Evolutionary conservation across 768 basidiomycete genomes (phyloP).

Genomic region (Fistulinella prunicolor): DNA sequence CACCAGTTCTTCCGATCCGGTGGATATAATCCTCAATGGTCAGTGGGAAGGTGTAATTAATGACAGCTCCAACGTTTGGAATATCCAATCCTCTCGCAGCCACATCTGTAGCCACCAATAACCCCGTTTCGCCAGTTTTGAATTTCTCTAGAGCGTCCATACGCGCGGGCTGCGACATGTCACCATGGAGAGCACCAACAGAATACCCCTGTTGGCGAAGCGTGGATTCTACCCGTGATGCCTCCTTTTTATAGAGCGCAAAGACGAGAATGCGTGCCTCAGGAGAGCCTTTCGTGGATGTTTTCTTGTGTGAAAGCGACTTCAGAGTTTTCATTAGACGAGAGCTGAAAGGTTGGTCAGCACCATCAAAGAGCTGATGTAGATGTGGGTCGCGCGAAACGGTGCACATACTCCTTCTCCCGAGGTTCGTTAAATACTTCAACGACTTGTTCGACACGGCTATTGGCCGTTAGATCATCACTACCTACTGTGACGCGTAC

Average conservation of each 20-base stretch:
- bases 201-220: conserved; percentile 71
- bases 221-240: conserved; percentile 81
- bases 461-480: conserved; percentile 93
- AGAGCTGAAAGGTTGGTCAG: conserved; percentile 38
- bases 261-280: conserved; percentile 85
- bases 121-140: conserved; percentile 71
- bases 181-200: conserved; percentile 85
- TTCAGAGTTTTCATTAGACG: conserved; percentile 59
- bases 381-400: neutral
- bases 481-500: conserved; percentile 92
- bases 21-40: conserved; percentile 94
- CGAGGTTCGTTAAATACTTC: conserved; percentile 86
- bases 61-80: conserved; percentile 88
- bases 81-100: conserved; percentile 97
- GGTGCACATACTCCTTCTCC: conserved; percentile 73
- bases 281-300: conserved; percentile 41
- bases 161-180: conserved; percentile 81
- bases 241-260: conserved; percentile 97
- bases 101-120: conserved; percentile 96
- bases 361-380: neutral
- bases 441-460: conserved; percentile 87
- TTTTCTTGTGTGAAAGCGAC: conserved; percentile 58
- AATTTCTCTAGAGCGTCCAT: conserved; percentile 86
- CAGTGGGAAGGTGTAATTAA: conserved; percentile 97
- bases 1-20: conserved; percentile 86